phyloP scores from a whole-genome alignment of 169 alveolate genomes.

The Plasmodium gallinaceum region DNA sequence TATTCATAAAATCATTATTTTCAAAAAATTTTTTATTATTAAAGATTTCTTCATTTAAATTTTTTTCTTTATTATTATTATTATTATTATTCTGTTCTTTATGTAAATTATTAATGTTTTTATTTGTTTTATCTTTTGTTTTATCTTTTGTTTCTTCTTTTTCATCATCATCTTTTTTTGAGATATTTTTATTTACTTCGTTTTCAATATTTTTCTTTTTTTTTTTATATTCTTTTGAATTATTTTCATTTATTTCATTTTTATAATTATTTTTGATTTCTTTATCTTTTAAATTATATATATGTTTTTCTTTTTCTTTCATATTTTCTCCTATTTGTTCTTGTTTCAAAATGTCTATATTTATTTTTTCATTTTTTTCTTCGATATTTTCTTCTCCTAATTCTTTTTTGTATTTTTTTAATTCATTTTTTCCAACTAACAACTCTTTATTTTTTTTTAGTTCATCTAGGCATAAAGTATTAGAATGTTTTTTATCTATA shows the following conservation, averaged over 20 bases:
- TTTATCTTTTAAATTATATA: too few species aligned
- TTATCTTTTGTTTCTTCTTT: not conserved
- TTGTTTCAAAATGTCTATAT: too few species aligned
- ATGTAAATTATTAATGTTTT: not conserved
- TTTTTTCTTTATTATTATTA: not conserved
- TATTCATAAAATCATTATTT: conserved; percentile 33
- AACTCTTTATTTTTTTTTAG: not conserved
- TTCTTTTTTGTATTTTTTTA: not conserved
- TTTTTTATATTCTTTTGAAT: too few species aligned
- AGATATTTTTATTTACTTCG: too few species aligned
- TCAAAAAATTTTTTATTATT: not conserved
- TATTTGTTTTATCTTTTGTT: not conserved
- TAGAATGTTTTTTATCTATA: not conserved
- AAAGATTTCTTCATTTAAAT: not conserved
- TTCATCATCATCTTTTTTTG: not conserved
- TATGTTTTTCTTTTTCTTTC: too few species aligned
- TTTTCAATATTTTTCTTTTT: too few species aligned
- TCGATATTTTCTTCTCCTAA: not conserved
- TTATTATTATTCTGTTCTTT: not conserved
- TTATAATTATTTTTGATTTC: too few species aligned
- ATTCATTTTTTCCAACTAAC: not conserved
- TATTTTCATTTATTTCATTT: too few species aligned
- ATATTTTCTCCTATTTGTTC: too few species aligned
- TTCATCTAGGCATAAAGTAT: not conserved
- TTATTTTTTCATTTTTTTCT: not conserved